Percentiles rank a stretch among this genome's conserved stretches.
Evolutionary conservation across 768 basidiomycete species (phyloP).

Genomic region (Pleurotus sapidus): DNA sequence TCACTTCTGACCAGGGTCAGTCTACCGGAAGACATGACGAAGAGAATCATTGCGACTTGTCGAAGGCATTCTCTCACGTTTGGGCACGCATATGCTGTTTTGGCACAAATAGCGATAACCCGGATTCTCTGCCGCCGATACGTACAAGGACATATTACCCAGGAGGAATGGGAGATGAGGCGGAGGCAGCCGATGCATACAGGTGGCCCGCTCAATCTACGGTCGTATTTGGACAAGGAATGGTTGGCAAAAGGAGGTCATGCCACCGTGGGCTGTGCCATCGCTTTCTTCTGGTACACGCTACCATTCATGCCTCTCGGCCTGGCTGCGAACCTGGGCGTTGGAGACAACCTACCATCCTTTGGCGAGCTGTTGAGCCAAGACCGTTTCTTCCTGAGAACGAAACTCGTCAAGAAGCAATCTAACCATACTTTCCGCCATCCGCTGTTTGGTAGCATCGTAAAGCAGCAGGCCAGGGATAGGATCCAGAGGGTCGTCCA

Average conservation of each 20-base stretch:
- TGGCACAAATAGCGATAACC: constrained; percentile 51
- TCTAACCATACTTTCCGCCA: constrained; percentile 30
- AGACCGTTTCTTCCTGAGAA: constrained; percentile 45
- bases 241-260: constrained; percentile 47
- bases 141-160: constrained; percentile 42
- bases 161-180: constrained; percentile 52
- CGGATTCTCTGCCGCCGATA: constrained; percentile 47
- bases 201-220: constrained; percentile 47
- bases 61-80: constrained; percentile 43
- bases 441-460: constrained; percentile 46
- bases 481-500: constrained; percentile 16
- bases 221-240: constrained; percentile 43
- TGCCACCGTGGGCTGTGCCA: constrained; percentile 37
- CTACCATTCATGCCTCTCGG: constrained; percentile 48
- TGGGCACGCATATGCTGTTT: constrained; percentile 44
- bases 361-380: constrained; percentile 39
- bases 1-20: background rate
- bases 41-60: constrained; percentile 25
- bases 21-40: background rate
- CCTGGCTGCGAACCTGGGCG: constrained; percentile 20
- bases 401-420: constrained; percentile 33
- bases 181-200: constrained; percentile 45
- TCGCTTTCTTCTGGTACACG: constrained; percentile 39
- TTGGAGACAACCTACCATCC: constrained; percentile 35
- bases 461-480: constrained; percentile 20